Evolutionary conservation across 495 filamentous ascomycete genomes (phyloP).

Genomic region (Aspergillus bridgeri): DNA sequence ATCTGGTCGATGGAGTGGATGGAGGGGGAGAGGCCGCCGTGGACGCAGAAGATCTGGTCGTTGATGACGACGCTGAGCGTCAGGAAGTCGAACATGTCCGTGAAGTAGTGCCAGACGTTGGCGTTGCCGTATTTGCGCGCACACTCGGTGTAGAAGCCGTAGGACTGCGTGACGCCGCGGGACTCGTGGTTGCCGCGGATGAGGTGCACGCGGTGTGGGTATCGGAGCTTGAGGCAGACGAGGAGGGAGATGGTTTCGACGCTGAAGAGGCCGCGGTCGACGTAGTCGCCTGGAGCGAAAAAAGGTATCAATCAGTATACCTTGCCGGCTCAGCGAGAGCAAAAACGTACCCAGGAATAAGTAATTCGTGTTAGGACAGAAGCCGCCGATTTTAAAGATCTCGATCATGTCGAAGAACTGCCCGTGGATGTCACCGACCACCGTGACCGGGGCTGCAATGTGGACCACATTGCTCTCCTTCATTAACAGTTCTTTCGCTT

Average conservation of each 20-base stretch:
- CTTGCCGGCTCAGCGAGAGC: too few relatives aligned
- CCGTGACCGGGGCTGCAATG: slow-evolving; percentile 93
- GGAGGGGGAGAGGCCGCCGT: slow-evolving; percentile 89
- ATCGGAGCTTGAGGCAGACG: slow-evolving; percentile 90
- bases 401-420: slow-evolving; percentile 99
- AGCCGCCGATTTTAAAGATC: slow-evolving; percentile 97
- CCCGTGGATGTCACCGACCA: slow-evolving; percentile 97
- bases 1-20: slow-evolving; percentile 99
- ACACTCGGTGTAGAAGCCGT: slow-evolving; percentile 98
- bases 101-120: slow-evolving; percentile 99
- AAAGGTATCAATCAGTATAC: too few relatives aligned
- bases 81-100: slow-evolving; percentile 99
- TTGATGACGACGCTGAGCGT: slow-evolving; percentile 96
- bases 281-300: slow-evolving; percentile 73
- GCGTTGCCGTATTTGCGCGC: slow-evolving; percentile 96
- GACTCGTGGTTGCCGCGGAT: slow-evolving; percentile 98
- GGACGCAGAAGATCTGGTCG: slow-evolving; percentile 97
- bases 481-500: slow-evolving; percentile 97
- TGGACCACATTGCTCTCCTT: slow-evolving; percentile 99
- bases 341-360: slow-evolving; percentile 77
- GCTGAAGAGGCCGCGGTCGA: slow-evolving; percentile 93
- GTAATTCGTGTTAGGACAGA: slow-evolving; percentile 96
- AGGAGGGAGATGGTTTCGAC: slow-evolving; percentile 96
- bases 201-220: slow-evolving; percentile 85
- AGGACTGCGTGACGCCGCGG: slow-evolving; percentile 94